Evolutionary conservation across 2,329 filamentous ascomycete genomes (phyloP).

Genomic region (Phaeophleospora eucalypticola): DNA sequence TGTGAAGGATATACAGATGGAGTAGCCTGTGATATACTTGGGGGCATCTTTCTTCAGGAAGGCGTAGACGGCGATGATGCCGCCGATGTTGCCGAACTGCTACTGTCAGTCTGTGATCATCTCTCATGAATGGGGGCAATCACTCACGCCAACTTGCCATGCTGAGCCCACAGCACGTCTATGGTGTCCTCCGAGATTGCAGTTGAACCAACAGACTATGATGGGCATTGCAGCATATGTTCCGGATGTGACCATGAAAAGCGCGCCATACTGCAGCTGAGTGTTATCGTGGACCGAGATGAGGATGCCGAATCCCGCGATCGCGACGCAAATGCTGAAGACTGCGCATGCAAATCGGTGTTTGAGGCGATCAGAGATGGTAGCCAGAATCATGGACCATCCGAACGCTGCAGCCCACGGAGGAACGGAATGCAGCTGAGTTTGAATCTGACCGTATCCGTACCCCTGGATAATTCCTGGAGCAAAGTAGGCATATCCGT

Average conservation of each 20-base stretch:
- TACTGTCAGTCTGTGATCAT: not conserved
- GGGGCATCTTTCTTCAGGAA: slow-evolving; percentile 60
- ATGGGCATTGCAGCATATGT: slow-evolving; percentile 84
- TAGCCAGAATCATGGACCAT: slow-evolving; percentile 72
- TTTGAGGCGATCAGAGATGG: slow-evolving; percentile 63
- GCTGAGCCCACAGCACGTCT: slow-evolving; percentile 46
- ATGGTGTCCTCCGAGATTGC: slow-evolving; percentile 51
- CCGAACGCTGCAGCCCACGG: slow-evolving; percentile 70
- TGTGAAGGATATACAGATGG: slow-evolving; percentile 70
- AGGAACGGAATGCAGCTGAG: slow-evolving; percentile 52
- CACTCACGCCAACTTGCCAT: slow-evolving; percentile 42
- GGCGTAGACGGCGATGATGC: slow-evolving; percentile 50
- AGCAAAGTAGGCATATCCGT: slow-evolving; percentile 34
- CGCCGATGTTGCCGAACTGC: slow-evolving; percentile 46
- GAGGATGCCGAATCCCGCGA: slow-evolving; percentile 72
- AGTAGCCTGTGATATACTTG: slow-evolving; percentile 66
- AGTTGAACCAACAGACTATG: slow-evolving; percentile 50
- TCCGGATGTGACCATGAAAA: slow-evolving; percentile 72
- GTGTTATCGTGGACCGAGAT: slow-evolving; percentile 65
- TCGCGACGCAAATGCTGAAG: slow-evolving; percentile 62
- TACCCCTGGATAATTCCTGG: slow-evolving; percentile 45
- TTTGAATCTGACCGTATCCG: slow-evolving; percentile 51
- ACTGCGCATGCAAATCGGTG: slow-evolving; percentile 75
- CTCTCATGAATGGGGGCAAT: not conserved
- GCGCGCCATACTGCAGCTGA: slow-evolving; percentile 67